These are phyloP conservation scores for Prillingera fragicola DNA, from an alignment of 1,284 basidiomycete genomes.

Conservation along the genomic window DNA sequence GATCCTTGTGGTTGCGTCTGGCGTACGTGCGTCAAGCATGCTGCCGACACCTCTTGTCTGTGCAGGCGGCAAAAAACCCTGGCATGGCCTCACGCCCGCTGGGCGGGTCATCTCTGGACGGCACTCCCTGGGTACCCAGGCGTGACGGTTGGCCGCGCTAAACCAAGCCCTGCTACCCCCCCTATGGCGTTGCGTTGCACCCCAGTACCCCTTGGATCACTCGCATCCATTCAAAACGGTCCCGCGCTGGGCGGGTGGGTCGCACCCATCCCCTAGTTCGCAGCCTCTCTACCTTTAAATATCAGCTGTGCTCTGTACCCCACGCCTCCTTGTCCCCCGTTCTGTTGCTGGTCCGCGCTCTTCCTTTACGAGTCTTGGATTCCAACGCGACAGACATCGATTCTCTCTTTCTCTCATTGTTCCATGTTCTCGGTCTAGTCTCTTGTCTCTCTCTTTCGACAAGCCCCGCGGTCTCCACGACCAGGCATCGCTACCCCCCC, in stretches of 20 bases:
- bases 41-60: no score
- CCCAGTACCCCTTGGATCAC: constrained; percentile 10
- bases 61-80: no score
- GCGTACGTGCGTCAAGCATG: no score
- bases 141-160: constrained; percentile 16
- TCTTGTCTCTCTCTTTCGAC: no score
- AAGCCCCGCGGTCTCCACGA: no score
- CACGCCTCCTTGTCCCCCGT: neutral
- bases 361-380: no score
- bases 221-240: constrained; percentile 2
- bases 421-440: neutral
- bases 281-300: neutral
- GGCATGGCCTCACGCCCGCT: no score
- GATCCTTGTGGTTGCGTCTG: no score
- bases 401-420: neutral
- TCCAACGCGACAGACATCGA: neutral
- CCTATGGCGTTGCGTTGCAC: constrained; percentile 6
- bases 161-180: constrained; percentile 9
- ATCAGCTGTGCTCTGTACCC: neutral
- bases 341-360: neutral
- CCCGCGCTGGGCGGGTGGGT: neutral
- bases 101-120: neutral
- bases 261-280: constrained; percentile 6
- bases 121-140: constrained; percentile 6
- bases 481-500: neutral